Conservation (phyloP, 1,139 yeast species). For the Lodderomyces parapsilosis region DNA sequence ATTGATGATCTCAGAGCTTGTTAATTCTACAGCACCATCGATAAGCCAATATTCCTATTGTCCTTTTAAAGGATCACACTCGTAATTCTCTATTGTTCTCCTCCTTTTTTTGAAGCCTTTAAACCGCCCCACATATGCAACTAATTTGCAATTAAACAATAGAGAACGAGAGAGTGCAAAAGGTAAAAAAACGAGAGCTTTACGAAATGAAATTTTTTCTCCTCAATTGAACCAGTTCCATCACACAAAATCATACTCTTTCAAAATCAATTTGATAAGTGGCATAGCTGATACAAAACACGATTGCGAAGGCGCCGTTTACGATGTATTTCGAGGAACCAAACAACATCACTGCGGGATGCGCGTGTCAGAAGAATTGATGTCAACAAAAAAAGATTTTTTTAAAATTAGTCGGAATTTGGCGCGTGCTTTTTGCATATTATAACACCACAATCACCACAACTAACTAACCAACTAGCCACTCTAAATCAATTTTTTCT, state of each 20-base stretch:
- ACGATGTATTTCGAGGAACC: too few relatives aligned
- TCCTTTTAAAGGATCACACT: not conserved
- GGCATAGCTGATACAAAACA: not conserved
- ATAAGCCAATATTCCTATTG: not conserved
- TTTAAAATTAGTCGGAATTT: too few relatives aligned
- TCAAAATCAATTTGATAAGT: not conserved
- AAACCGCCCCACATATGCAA: not conserved
- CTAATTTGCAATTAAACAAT: not conserved
- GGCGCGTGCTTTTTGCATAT: not conserved
- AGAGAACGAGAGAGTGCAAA: not conserved
- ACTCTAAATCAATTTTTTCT: too few relatives aligned
- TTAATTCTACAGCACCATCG: too few relatives aligned
- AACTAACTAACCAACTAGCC: too few relatives aligned
- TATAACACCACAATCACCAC: not conserved
- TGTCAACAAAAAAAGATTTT: too few relatives aligned
- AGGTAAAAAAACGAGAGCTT: not conserved
- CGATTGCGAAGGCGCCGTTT: too few relatives aligned
- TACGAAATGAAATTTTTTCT: too few relatives aligned
- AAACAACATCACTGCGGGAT: too few relatives aligned
- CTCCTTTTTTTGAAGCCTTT: too few relatives aligned
- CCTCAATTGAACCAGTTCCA: too few relatives aligned
- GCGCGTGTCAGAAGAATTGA: too few relatives aligned
- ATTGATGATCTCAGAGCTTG: not conserved
- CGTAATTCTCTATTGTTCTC: not conserved
- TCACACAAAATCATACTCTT: conserved; percentile 1